phyloP scores from a whole-genome alignment of 139 green algal species.

The Desmodesmus armatus region DNA sequence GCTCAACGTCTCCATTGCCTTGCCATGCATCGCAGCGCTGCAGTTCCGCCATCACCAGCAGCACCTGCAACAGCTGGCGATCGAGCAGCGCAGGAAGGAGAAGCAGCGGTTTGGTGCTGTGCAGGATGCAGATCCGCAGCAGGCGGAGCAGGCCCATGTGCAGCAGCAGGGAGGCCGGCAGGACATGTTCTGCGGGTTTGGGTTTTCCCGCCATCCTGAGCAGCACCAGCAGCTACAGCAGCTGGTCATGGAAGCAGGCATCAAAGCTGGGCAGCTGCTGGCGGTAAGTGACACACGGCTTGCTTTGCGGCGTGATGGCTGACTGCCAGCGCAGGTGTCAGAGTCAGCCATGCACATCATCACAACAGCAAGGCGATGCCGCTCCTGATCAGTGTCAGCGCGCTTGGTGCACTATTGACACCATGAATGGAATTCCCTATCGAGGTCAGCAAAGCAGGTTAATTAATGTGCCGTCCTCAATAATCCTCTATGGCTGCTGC shows the following conservation, averaged over 20 bases:
- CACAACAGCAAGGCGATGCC: too few species aligned
- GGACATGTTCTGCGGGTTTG: not conserved
- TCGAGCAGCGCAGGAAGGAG: too few species aligned
- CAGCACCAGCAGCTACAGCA: slow-evolving; percentile 16
- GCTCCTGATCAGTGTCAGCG: too few species aligned
- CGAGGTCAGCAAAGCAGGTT: too few species aligned
- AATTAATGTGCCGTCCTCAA: too few species aligned
- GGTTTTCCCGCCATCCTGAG: slow-evolving; percentile 5
- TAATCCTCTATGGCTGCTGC: too few species aligned
- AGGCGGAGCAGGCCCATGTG: slow-evolving; percentile 5
- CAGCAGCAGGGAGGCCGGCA: not conserved
- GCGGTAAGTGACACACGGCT: not conserved
- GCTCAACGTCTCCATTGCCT: not conserved
- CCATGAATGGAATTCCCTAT: too few species aligned
- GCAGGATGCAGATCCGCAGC: not conserved
- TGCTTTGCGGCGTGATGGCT: too few species aligned
- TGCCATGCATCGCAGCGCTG: slow-evolving; percentile 23
- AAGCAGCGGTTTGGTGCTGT: not conserved
- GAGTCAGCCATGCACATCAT: too few species aligned
- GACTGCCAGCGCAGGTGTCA: too few species aligned
- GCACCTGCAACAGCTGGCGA: slow-evolving; percentile 22
- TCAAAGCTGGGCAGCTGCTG: not conserved
- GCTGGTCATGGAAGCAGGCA: not conserved
- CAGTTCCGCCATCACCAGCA: slow-evolving; percentile 1
- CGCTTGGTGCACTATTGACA: too few species aligned